Percentiles rank a stretch among this genome's conserved stretches.
These are phyloP conservation scores for Rhizoctonia solani DNA, from an alignment of 1,284 basidiomycete species.

Conservation along the genomic window DNA sequence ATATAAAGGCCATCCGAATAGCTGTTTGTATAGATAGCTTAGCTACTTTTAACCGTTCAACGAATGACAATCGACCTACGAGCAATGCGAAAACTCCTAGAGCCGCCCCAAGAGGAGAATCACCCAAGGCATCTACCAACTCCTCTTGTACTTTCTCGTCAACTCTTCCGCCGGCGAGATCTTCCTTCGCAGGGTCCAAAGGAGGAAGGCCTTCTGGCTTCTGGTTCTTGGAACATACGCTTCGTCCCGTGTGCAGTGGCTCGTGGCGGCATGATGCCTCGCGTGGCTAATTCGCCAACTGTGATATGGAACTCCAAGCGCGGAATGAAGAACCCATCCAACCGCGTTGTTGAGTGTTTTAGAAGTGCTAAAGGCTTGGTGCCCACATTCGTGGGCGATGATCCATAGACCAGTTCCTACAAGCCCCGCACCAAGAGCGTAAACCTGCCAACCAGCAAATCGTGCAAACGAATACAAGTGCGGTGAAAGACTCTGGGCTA, in stretches of 20 bases:
- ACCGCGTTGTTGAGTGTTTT: constrained; percentile 62
- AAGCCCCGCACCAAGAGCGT: constrained; percentile 52
- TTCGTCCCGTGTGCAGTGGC: constrained; percentile 93
- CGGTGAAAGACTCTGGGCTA: constrained; percentile 41
- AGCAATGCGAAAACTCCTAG: constrained; percentile 47
- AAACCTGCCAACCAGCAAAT: constrained; percentile 51
- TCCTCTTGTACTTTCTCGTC: constrained; percentile 69
- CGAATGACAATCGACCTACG: too few relatives aligned
- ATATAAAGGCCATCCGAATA: constrained; percentile 46
- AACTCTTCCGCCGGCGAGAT: constrained; percentile 46
- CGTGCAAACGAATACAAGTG: constrained; percentile 46
- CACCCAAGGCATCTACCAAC: constrained; percentile 85
- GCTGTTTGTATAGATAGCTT: neutral
- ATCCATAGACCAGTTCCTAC: constrained; percentile 59
- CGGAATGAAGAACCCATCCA: constrained; percentile 59
- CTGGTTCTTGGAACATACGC: constrained; percentile 94
- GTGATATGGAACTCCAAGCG: constrained; percentile 61
- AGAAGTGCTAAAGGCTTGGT: constrained; percentile 58
- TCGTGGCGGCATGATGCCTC: constrained; percentile 95
- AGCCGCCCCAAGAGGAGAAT: constrained; percentile 86
- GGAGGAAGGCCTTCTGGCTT: constrained; percentile 66
- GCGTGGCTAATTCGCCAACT: constrained; percentile 74
- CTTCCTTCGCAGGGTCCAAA: constrained; percentile 58
- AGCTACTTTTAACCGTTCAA: too few relatives aligned
- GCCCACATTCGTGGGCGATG: constrained; percentile 49